phyloP scores from a whole-genome alignment of 192 early-diverging fungal species.

The Phlyctochytrium arcticum region DNA sequence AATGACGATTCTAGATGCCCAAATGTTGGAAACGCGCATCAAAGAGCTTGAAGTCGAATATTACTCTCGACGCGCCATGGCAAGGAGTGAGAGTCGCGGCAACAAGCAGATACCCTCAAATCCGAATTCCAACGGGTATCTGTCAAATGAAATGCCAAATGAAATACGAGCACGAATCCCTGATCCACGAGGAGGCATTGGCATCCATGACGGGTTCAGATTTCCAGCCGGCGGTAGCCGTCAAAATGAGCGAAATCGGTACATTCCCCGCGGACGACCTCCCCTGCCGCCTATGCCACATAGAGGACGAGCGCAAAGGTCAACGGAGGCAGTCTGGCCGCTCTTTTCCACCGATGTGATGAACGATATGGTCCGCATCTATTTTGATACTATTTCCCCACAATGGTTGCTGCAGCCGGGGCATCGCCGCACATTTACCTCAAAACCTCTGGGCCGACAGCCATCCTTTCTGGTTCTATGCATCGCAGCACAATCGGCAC shows the following conservation, averaged over 20 bases:
- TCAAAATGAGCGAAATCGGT: too few relatives aligned
- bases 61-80: neutral
- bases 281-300: too few relatives aligned
- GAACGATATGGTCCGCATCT: neutral
- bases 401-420: constrained; percentile 8
- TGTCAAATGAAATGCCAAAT: neutral
- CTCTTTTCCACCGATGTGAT: neutral
- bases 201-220: too few relatives aligned
- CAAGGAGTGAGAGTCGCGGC: neutral
- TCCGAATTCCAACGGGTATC: neutral
- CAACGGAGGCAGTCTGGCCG: too few relatives aligned
- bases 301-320: too few relatives aligned
- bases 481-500: constrained; percentile 4
- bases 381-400: neutral
- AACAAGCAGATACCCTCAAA: neutral
- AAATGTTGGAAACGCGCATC: constrained; percentile 15
- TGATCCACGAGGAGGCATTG: too few relatives aligned
- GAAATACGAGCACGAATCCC: too few relatives aligned
- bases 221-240: neutral
- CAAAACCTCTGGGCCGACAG: constrained; percentile 6
- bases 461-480: constrained; percentile 10
- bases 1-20: constrained; percentile 15
- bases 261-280: too few relatives aligned
- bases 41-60: constrained; percentile 4
- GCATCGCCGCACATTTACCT: constrained; percentile 5